Evolutionary conservation across 306 rosid species (phyloP), one percentile per base, ranked within the genome.

Genomic region (Erythrophleum fordii): DNA sequence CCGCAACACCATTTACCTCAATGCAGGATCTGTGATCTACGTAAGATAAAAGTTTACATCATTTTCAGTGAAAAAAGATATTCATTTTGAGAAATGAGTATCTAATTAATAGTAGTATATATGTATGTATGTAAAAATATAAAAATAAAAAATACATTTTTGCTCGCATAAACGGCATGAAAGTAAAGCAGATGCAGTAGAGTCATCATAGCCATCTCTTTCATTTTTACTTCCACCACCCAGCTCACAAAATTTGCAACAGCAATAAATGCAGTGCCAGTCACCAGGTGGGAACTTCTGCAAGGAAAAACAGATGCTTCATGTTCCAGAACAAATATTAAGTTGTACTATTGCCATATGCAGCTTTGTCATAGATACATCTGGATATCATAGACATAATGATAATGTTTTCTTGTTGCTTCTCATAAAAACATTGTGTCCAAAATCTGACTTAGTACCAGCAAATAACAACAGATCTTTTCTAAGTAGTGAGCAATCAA

Each of bases 201-300:
- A 49, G 56, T 77, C 60, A 34, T 66, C 80, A 41, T 9, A 0
- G n/a, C 41, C 83, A 34, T 80, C 83, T 67, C 59, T 42, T 72
- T 78, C 77, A 31, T 78, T 10, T 61, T 59, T 75, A 66, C 52
- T 73, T 23, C 35, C 68, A 8, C 72, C 67, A 69, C 62, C 81
- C 79, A 69, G 69, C 76, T 90, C 91, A 85, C 97, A 91, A 79
- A 82, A 82, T 86, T 91, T 91, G 91, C 97, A 93, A 53, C 91
- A 78, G 48, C 97, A 93, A 72, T 81, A 84, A 64, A 81, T 77
- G 66, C 97, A 93, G 80, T 76, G 84, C 93, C 97, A 91, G 37
- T 83, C 83, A 67, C 94, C 93, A 6, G 89, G 70, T 75, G 97
- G 94, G 77, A 91, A 66, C 52, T 82, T 79, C 93, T 91, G 97